Base-by-base conservation (phyloP, 2,329 filamentous ascomycete genomes). In the Pseudopyrenochaeta lycopersici region DNA sequence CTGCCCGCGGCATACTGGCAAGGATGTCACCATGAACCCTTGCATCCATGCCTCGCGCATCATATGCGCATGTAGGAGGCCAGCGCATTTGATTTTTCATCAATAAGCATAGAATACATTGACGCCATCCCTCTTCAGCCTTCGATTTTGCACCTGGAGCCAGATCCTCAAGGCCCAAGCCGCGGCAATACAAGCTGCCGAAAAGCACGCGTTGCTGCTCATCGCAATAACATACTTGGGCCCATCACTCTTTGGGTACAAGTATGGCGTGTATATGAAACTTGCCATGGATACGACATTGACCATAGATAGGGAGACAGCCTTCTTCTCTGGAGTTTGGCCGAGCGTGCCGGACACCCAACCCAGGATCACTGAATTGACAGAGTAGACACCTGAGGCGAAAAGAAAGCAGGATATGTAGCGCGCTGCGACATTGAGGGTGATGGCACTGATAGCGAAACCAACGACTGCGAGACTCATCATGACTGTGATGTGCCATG, bases 261-360 rank as follows among this genome's bases (percentile, higher is more conserved):
- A 74, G 47, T 78, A 80, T 1, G 77, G 77, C 1, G 71, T 76
- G 48, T 51, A 79, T 35, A 80, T 78, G 44, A 76, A 73, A 32
- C 70, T 68, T 18, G 72, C 64, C 46, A 77, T 80, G 0, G 73
- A 74, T 4, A 76, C 66, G 1, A 76, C 71, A 45, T 80, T 80
- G n/a, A 78, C 77, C 41, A 79, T 75, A 1, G 76, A 76, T 15
- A 79, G 63, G 4, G 72, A 66, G 2, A 76, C 76, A 15, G 78
- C 77, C 43, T 78, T 77, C 63, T 80, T 81, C 55, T 79, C 77
- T 3, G 73, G 62, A 1, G 77, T 78, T 41, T 79, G 75, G 2
- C 75, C 76, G 7, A 78, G 66, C 1, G 76, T 78, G 1, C 72
- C 72, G 1, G 75, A 75, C 1, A 76, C 75, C 77, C 78, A 80